Evolutionary conservation across 148 eudicot genomes (phyloP).

Genomic region (Amaranthus cruentus): DNA sequence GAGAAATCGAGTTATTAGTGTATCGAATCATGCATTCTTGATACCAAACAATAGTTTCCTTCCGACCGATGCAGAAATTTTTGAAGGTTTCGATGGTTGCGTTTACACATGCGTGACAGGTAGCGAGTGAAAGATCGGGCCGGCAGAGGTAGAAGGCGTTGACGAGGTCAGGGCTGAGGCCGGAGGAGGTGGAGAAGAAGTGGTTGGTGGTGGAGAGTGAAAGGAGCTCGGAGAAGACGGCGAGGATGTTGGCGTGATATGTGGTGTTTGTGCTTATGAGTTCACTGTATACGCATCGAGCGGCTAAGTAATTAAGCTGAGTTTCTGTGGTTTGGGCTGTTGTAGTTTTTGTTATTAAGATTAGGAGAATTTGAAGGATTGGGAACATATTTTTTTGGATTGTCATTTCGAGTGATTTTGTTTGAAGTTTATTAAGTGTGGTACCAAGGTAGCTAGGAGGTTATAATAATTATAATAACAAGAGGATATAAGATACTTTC

Average conservation of each 20-base stretch:
- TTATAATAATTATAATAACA: too few relatives aligned
- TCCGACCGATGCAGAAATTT: background rate
- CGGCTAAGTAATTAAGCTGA: background rate
- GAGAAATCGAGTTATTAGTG: conserved; percentile 17
- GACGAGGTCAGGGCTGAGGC: conserved; percentile 4
- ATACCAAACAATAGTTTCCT: conserved; percentile 16
- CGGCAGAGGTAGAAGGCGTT: conserved; percentile 28
- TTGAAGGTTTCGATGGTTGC: background rate
- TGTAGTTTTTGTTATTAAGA: background rate
- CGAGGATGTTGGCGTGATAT: conserved; percentile 20
- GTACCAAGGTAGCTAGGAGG: too few relatives aligned
- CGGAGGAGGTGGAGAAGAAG: conserved; percentile 7
- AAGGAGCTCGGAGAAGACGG: conserved; percentile 5
- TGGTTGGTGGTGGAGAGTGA: conserved; percentile 1
- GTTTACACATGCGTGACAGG: conserved; percentile 13
- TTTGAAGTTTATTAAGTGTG: too few relatives aligned
- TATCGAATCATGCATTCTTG: conserved; percentile 23
- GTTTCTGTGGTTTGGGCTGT: conserved; percentile 8
- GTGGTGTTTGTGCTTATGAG: background rate
- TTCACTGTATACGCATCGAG: background rate
- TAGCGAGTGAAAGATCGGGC: conserved; percentile 10
- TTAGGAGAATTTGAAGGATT: background rate
- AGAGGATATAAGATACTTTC: too few relatives aligned
- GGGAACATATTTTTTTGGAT: background rate
- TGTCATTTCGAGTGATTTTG: background rate